Evolutionary conservation across 2,329 filamentous ascomycete genomes (phyloP), one percentile per base, ranked within the genome.

Genomic region (Boeremia lycopersici): DNA sequence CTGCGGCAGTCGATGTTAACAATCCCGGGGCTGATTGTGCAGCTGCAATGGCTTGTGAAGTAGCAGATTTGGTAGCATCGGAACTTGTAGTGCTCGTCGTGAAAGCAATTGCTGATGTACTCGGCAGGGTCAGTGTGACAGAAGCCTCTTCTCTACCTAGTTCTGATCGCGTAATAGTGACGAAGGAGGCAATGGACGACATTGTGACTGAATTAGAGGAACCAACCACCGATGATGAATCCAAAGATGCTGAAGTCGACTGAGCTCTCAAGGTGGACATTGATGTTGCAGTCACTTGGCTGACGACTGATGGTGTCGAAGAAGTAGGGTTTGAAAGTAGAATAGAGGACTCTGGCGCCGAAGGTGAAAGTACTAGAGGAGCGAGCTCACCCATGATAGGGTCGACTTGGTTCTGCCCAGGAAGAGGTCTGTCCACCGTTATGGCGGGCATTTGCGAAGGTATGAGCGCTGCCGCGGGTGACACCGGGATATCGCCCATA

Each of bases 401-500:
- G 38, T 47, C 34, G 12, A 15, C 28, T 31, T 47, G 47, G n/a
- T 52, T 52, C 29, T 56, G 47, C 10, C 53, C 53, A 11, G 43
- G 48, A 34, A 52, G 43, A 23, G 47, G 53, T 34, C 8, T 51
- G 17, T 50, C 26, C 13, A 31, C 41, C 12, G 23, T 54, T n/a
- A 48, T 30, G 9, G 34, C 34, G 29, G 45, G 44, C 17, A 8
- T 11, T 6, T 10, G 26, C 12, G 29, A 13, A 13, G 15, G 28
- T 4, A 13, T 35, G 26, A 10, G 19, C 38, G 15, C 41, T 15
- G 31, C 34, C 1, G 7, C 39, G 5, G 48, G 33, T 13, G 19
- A n/a, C 4, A 23, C 13, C 15, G 34, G 34, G 4, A 33, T 9
- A 8, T 54, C 45, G 23, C 45, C 45, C 39, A 54, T 40, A 6